A percentile compares a stretch with the other conserved stretches of the same genome.
Evolutionary conservation across 2,329 filamentous ascomycete species (phyloP).

Genomic region (Scytalidium lignicola): DNA sequence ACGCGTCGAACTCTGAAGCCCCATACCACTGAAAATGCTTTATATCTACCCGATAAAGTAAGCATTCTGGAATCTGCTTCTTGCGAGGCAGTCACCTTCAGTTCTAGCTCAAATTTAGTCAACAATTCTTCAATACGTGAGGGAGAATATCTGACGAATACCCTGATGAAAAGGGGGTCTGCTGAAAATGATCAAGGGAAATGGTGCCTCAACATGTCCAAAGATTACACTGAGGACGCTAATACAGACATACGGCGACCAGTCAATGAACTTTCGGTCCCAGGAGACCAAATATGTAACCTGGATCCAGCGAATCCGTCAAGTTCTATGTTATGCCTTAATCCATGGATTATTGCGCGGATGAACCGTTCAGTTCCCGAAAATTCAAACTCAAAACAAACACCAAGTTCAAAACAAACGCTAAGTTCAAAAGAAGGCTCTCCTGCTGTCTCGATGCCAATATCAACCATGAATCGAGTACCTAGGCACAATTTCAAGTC

Average conservation of each 20-base stretch:
- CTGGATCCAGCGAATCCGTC: slow-evolving; percentile 1
- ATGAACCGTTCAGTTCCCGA: slow-evolving; percentile 23
- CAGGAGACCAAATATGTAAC: background rate
- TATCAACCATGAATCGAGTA: background rate
- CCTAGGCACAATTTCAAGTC: too few relatives aligned
- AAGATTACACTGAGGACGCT: slow-evolving; percentile 35
- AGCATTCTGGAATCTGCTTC: too few relatives aligned
- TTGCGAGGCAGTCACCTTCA: too few relatives aligned
- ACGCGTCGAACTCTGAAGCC: too few relatives aligned
- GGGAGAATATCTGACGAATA: too few relatives aligned
- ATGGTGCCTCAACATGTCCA: slow-evolving; percentile 41
- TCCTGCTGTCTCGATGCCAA: background rate
- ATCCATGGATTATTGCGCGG: slow-evolving; percentile 37
- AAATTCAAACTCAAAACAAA: background rate
- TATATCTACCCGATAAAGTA: too few relatives aligned
- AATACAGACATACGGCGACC: slow-evolving; percentile 26
- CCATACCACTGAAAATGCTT: too few relatives aligned
- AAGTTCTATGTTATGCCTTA: slow-evolving; percentile 15
- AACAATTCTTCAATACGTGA: too few relatives aligned
- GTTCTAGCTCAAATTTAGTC: too few relatives aligned
- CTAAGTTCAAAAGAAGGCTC: too few relatives aligned
- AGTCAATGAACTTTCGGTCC: slow-evolving; percentile 1
- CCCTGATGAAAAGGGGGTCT: too few relatives aligned
- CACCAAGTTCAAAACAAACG: too few relatives aligned
- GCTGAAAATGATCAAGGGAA: background rate